Percentiles rank a stretch among this genome's conserved stretches.
These are phyloP conservation scores for Colletotrichum sp. DNA, from an alignment of 2,329 filamentous ascomycete species.

Conservation along the genomic window DNA sequence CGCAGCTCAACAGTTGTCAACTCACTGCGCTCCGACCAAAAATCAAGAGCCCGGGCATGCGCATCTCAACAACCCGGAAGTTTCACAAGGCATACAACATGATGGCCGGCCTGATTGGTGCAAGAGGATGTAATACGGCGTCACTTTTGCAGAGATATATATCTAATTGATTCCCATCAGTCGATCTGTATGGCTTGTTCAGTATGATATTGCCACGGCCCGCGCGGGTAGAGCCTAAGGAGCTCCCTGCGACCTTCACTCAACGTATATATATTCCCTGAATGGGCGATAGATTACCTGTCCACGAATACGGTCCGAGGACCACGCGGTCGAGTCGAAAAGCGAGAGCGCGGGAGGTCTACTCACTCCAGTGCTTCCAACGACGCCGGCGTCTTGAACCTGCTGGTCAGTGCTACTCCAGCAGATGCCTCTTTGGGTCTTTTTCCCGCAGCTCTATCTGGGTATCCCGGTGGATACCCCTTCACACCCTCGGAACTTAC, in stretches of 20 bases:
- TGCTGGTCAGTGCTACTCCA: not conserved
- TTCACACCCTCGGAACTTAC: not conserved
- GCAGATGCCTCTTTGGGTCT: accelerated
- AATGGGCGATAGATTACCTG: not conserved
- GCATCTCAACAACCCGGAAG: not conserved
- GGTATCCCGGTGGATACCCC: not conserved
- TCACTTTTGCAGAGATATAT: not conserved
- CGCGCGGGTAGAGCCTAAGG: not conserved
- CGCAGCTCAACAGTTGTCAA: not conserved
- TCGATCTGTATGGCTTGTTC: not conserved
- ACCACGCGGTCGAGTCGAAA: not conserved
- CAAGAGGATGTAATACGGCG: not conserved
- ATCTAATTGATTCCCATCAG: not conserved
- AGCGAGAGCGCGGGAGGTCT: not conserved
- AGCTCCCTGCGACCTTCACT: not conserved
- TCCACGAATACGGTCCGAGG: not conserved
- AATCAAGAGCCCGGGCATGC: not conserved
- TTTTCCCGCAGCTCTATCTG: not conserved
- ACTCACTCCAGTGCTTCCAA: not conserved
- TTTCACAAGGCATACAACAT: not conserved
- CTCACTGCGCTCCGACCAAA: not conserved
- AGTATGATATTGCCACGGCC: not conserved
- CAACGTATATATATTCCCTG: not conserved
- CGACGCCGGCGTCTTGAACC: accelerated
- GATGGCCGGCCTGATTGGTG: not conserved